These are phyloP conservation scores for Lycium barbarum DNA, from an alignment of 257 asterid genomes.

Conservation along the genomic window DNA sequence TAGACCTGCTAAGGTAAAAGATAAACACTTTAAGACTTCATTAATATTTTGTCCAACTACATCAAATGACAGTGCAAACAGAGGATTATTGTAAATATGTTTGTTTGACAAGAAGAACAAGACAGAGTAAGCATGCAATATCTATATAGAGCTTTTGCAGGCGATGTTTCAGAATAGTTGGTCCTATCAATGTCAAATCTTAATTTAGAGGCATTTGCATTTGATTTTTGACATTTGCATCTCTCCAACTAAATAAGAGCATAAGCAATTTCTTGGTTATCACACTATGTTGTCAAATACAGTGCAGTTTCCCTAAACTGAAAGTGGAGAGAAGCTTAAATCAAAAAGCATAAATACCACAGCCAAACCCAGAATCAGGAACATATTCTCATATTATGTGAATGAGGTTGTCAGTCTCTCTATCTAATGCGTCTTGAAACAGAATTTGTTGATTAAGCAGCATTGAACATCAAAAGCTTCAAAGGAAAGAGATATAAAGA, in stretches of 20 bases:
- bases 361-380: neutral
- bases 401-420: neutral
- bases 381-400: neutral
- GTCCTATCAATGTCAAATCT: neutral
- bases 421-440: conserved; percentile 21
- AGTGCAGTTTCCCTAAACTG: conserved; percentile 5
- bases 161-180: neutral
- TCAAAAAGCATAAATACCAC: neutral
- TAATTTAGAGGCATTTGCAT: neutral
- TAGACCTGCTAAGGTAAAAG: neutral
- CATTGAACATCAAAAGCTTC: conserved; percentile 4
- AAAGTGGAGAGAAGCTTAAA: conserved; percentile 4
- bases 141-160: conserved; percentile 8
- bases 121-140: neutral
- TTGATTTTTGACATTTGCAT: neutral
- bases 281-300: neutral
- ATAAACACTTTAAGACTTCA: neutral
- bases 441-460: neutral
- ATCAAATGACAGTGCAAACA: neutral
- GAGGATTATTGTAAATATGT: neutral
- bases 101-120: conserved; percentile 13
- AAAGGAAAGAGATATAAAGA: neutral
- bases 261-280: neutral
- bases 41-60: neutral
- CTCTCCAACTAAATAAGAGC: neutral